These are phyloP conservation scores for Metschnikowia vanudenii DNA, from an alignment of 805 yeast species.

Conservation along the genomic window DNA sequence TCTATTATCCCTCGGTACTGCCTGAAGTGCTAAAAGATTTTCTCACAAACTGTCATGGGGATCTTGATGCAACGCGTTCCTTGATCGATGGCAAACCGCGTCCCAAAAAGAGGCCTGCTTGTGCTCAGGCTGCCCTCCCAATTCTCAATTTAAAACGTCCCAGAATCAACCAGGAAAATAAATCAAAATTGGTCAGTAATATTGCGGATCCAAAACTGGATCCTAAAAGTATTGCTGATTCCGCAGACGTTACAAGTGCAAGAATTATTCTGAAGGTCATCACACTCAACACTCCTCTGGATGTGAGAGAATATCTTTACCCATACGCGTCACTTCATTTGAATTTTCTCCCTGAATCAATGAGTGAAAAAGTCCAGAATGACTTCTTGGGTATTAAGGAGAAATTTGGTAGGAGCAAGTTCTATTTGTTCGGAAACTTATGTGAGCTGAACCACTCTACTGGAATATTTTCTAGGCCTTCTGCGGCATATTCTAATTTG, in stretches of 20 bases:
- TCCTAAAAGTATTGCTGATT: neutral
- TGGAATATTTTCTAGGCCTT: constrained; percentile 21
- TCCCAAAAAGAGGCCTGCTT: constrained; percentile 18
- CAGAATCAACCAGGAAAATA: neutral
- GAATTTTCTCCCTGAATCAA: constrained; percentile 50
- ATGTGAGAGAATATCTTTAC: constrained; percentile 43
- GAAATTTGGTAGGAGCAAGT: constrained; percentile 43
- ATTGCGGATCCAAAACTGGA: neutral
- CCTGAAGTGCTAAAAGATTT: constrained; percentile 47
- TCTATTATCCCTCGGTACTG: constrained; percentile 44
- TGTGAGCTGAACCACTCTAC: constrained; percentile 60
- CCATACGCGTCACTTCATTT: constrained; percentile 52
- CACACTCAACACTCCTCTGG: constrained; percentile 49
- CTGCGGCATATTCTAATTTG: constrained; percentile 18
- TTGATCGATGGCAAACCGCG: constrained; percentile 36
- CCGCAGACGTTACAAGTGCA: constrained; percentile 3
- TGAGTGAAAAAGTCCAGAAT: constrained; percentile 46
- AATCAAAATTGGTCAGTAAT: neutral
- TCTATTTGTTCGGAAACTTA: constrained; percentile 60
- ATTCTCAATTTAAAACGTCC: constrained; percentile 1
- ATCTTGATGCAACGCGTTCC: constrained; percentile 40
- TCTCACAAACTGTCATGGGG: constrained; percentile 53
- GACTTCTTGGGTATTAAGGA: constrained; percentile 42
- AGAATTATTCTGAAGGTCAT: constrained; percentile 24
- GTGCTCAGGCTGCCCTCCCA: constrained; percentile 13